phyloP scores from a whole-genome alignment of 257 asterid genomes.

The Lavandula angustifolia region DNA sequence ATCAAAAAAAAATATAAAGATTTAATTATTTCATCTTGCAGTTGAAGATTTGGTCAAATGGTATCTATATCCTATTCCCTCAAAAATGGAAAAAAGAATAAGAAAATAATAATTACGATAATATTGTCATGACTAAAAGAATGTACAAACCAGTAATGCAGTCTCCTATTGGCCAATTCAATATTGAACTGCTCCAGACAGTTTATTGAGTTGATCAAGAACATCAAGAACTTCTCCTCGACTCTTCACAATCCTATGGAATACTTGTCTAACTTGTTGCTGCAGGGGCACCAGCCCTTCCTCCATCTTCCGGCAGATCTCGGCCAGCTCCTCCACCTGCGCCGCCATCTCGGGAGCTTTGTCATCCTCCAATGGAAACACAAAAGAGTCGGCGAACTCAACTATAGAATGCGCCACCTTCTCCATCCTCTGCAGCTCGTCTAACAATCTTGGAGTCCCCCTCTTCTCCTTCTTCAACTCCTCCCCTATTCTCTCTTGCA shows the following conservation, averaged over 20 bases:
- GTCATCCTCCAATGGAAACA: constrained; percentile 77
- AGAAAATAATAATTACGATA: neutral
- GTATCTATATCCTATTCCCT: neutral
- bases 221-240: constrained; percentile 78
- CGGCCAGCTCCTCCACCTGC: constrained; percentile 71
- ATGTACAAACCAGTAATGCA: constrained; percentile 15
- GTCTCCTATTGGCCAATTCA: constrained; percentile 26
- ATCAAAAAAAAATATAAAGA: too few relatives aligned
- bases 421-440: constrained; percentile 82
- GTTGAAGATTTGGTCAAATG: too few relatives aligned
- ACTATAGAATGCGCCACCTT: constrained; percentile 53
- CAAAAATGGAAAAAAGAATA: too few relatives aligned
- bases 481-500: constrained; percentile 82
- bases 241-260: constrained; percentile 92
- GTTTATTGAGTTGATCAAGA: constrained; percentile 67
- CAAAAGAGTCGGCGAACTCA: constrained; percentile 60
- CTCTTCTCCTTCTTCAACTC: constrained; percentile 93
- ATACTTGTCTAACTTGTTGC: constrained; percentile 77
- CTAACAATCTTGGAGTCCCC: constrained; percentile 67
- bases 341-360: constrained; percentile 51
- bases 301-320: constrained; percentile 71
- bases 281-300: constrained; percentile 79
- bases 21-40: neutral
- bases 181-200: constrained; percentile 63
- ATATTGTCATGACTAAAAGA: neutral